A percentile compares a stretch with the other conserved stretches of the same genome.
phyloP scores from a whole-genome alignment of 2,329 filamentous ascomycete genomes.

The Alternaria longipes region DNA sequence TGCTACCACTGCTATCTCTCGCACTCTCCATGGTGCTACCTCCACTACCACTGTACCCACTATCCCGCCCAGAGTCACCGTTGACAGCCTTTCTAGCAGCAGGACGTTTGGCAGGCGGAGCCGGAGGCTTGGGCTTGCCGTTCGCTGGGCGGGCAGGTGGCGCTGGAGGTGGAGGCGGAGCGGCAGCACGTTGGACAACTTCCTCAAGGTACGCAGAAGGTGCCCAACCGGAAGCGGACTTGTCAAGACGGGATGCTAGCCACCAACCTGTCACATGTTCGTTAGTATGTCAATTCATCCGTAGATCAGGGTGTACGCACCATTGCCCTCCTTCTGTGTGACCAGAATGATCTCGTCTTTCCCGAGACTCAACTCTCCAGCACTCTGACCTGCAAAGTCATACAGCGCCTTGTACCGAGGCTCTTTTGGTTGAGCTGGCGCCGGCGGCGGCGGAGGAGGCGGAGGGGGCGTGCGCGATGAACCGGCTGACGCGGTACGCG shows the following conservation, averaged over 20 bases:
- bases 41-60: slow-evolving; percentile 56
- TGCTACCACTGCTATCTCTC: slow-evolving; percentile 53
- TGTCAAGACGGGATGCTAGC: slow-evolving; percentile 79
- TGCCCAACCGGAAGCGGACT: slow-evolving; percentile 85
- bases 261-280: slow-evolving; percentile 78
- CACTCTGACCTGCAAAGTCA: slow-evolving; percentile 84
- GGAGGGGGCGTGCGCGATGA: slow-evolving; percentile 56
- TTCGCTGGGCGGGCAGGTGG: slow-evolving; percentile 69
- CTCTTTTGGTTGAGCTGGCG: slow-evolving; percentile 68
- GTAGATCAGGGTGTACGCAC: slow-evolving; percentile 62
- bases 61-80: slow-evolving; percentile 72
- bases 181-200: slow-evolving; percentile 64
- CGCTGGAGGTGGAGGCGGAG: slow-evolving; percentile 61
- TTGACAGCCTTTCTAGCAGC: slow-evolving; percentile 72
- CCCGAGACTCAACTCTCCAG: slow-evolving; percentile 83
- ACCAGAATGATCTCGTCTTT: slow-evolving; percentile 86
- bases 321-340: slow-evolving; percentile 93
- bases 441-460: slow-evolving; percentile 68
- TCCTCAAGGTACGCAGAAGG: slow-evolving; percentile 95
- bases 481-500: slow-evolving; percentile 52
- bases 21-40: slow-evolving; percentile 50
- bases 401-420: slow-evolving; percentile 90
- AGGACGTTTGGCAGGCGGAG: slow-evolving; percentile 82
- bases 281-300: slow-evolving; percentile 25
- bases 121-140: slow-evolving; percentile 75